Percentiles rank a stretch among this genome's conserved stretches.
Conservation (phyloP, 495 filamentous ascomycete genomes). For the Hyaloscypha variabilis region DNA sequence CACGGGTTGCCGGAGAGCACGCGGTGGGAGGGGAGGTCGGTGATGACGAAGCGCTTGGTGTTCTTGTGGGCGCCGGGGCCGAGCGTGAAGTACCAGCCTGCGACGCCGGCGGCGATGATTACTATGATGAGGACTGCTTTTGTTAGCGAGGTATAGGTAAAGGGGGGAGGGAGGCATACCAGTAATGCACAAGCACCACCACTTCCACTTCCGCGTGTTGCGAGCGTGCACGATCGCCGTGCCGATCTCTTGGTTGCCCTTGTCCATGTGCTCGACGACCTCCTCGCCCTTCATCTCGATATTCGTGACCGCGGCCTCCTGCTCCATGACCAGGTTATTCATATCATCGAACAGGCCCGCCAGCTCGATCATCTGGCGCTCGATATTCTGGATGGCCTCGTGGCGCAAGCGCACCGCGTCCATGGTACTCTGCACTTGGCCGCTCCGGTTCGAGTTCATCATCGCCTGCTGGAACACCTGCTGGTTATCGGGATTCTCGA, state of each 20-base stretch:
- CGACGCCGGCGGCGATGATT: conserved; percentile 52
- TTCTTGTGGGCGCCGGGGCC: conserved; percentile 35
- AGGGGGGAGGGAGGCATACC: conserved; percentile 52
- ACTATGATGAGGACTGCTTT: conserved; percentile 49
- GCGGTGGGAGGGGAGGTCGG: conserved; percentile 7
- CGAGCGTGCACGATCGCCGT: conserved; percentile 79
- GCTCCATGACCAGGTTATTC: conserved; percentile 78
- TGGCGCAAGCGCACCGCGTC: conserved; percentile 81
- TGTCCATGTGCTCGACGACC: conserved; percentile 72
- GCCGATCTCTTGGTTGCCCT: conserved; percentile 79
- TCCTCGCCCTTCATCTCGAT: conserved; percentile 85
- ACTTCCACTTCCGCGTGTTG: conserved; percentile 90
- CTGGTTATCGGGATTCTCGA: conserved; percentile 67
- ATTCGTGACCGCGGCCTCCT: conserved; percentile 72
- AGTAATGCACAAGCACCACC: conserved; percentile 85
- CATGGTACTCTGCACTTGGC: conserved; percentile 77
- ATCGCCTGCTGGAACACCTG: conserved; percentile 84
- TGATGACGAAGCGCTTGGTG: conserved; percentile 36
- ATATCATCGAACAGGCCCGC: conserved; percentile 83
- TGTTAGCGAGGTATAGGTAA: conserved; percentile 17
- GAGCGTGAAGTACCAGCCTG: conserved; percentile 34
- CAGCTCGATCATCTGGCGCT: conserved; percentile 83
- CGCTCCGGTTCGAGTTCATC: conserved; percentile 70
- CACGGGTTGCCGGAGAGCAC: conserved; percentile 14
- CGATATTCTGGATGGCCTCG: conserved; percentile 87